Conservation (phyloP, 2,329 filamentous ascomycete genomes). For the Aspergillus ibericus region DNA sequence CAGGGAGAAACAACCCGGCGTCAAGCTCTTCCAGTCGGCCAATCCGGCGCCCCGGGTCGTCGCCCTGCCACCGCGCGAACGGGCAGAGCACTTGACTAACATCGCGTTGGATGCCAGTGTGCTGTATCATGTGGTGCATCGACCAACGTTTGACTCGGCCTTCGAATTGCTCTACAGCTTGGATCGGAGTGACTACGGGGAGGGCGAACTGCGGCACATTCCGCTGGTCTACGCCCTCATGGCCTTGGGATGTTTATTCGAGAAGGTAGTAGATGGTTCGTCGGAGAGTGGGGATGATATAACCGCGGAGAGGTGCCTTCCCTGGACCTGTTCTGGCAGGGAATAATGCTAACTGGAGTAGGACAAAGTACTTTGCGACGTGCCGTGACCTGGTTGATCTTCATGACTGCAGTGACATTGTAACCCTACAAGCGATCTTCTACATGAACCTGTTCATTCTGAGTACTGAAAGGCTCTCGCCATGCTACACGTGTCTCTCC, state of each 20-base stretch:
- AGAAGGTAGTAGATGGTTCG: not conserved
- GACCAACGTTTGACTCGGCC: slow-evolving; percentile 6
- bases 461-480: slow-evolving; percentile 1
- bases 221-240: slow-evolving; percentile 11
- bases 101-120: slow-evolving; percentile 10
- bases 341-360: not conserved
- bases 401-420: slow-evolving; percentile 8
- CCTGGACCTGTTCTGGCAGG: not conserved
- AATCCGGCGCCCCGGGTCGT: not conserved
- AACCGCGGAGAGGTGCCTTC: not conserved
- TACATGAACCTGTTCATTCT: slow-evolving; percentile 15
- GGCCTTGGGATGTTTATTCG: slow-evolving; percentile 9
- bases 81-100: slow-evolving; percentile 8
- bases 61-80: not conserved
- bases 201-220: slow-evolving; percentile 4
- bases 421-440: slow-evolving; percentile 14
- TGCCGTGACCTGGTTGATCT: slow-evolving; percentile 8
- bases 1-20: slow-evolving; percentile 1
- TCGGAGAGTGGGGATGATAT: not conserved
- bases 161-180: slow-evolving; percentile 13
- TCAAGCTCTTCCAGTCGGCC: slow-evolving; percentile 1
- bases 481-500: slow-evolving; percentile 11
- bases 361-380: slow-evolving; percentile 8
- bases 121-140: slow-evolving; percentile 10
- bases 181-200: slow-evolving; percentile 5